These are phyloP conservation scores for Sindora glabra DNA, from an alignment of 306 rosid genomes.

Conservation along the genomic window DNA sequence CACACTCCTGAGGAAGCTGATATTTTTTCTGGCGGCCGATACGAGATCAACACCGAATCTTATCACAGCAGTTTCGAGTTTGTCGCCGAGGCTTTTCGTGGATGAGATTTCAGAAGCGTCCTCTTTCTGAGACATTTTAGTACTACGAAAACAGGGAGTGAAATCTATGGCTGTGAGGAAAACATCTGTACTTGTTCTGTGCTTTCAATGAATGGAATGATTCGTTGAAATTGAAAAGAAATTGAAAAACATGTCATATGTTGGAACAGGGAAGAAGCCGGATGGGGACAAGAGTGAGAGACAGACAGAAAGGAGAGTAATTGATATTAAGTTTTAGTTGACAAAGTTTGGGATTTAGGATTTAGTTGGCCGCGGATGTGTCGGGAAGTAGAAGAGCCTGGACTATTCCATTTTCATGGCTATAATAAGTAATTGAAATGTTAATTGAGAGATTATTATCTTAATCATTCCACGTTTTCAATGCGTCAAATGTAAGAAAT, in stretches of 20 bases:
- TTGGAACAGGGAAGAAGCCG: constrained; percentile 20
- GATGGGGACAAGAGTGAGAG: constrained; percentile 10
- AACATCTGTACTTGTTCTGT: not conserved
- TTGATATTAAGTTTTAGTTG: constrained; percentile 9
- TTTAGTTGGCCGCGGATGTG: not conserved
- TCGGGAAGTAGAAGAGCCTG: not conserved
- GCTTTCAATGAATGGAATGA: not conserved
- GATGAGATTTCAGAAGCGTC: constrained; percentile 30
- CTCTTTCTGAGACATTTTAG: constrained; percentile 36
- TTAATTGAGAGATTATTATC: no score
- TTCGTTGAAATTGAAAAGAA: not conserved
- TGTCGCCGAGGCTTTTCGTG: constrained; percentile 43
- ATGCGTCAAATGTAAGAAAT: no score
- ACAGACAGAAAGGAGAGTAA: no score
- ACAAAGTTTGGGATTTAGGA: not conserved
- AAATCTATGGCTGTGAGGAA: not conserved
- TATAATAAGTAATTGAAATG: no score
- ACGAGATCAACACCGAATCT: constrained; percentile 61
- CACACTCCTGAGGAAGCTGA: constrained; percentile 44
- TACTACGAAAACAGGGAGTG: not conserved
- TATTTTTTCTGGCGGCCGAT: constrained; percentile 55
- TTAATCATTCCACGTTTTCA: no score
- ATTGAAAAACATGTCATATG: not conserved
- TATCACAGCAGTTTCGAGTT: constrained; percentile 33
- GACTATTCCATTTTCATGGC: not conserved